Percentiles rank a stretch among this genome's conserved stretches.
These are phyloP conservation scores for Sclerotinia spermophila DNA, from an alignment of 2,329 filamentous ascomycete species.

Conservation along the genomic window DNA sequence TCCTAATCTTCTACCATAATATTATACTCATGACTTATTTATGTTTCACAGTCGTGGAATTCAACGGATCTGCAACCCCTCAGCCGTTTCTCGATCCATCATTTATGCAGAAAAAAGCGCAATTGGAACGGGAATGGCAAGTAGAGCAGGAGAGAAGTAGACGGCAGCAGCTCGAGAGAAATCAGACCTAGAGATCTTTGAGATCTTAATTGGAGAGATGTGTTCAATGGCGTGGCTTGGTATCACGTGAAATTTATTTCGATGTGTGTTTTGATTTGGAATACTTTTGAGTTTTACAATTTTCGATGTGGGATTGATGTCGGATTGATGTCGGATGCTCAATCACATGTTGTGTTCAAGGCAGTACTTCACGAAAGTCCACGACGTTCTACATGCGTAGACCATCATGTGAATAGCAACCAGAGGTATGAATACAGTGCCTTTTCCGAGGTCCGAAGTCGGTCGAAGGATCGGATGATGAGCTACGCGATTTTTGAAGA, in stretches of 20 bases:
- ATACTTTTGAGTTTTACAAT: neutral
- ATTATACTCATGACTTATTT: neutral
- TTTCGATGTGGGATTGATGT: neutral
- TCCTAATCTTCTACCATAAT: too few species aligned
- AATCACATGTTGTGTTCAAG: neutral
- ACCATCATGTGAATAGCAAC: slow-evolving; percentile 13
- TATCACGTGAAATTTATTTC: neutral
- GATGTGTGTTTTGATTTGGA: neutral
- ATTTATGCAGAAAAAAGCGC: slow-evolving; percentile 25
- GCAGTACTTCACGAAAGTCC: neutral
- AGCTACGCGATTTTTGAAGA: neutral
- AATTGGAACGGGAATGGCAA: slow-evolving; percentile 24
- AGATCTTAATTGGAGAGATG: neutral
- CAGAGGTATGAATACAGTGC: neutral
- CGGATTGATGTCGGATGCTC: neutral
- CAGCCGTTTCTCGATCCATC: slow-evolving; percentile 34
- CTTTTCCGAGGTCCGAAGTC: slow-evolving; percentile 4
- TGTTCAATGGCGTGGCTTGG: neutral
- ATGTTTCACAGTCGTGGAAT: slow-evolving; percentile 25
- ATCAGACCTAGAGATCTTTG: neutral
- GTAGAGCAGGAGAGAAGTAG: slow-evolving; percentile 21
- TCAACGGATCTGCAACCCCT: slow-evolving; percentile 26
- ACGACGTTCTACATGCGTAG: neutral
- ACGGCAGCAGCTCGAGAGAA: slow-evolving; percentile 1
- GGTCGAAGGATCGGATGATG: neutral